These are phyloP conservation scores for Gautieria morchelliformis DNA, from an alignment of 768 basidiomycete species.

Conservation along the genomic window DNA sequence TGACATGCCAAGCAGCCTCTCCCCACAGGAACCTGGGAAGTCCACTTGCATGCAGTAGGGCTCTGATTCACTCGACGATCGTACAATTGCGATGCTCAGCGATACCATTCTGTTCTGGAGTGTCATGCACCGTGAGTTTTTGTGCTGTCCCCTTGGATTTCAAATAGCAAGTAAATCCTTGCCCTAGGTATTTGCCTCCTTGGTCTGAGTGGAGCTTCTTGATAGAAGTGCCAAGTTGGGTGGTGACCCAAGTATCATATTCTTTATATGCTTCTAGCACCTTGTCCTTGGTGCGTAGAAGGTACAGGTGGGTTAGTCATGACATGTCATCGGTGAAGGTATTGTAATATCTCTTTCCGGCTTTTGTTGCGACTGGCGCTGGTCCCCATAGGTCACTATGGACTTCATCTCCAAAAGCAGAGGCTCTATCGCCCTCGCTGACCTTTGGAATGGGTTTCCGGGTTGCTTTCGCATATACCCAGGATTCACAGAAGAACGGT, in stretches of 20 bases:
- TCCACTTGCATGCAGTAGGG: background rate
- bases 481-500: constrained; percentile 31
- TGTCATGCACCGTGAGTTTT: constrained; percentile 30
- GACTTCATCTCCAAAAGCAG: constrained; percentile 11
- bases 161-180: constrained; percentile 24
- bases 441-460: constrained; percentile 21
- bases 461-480: constrained; percentile 33
- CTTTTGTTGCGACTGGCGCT: constrained; percentile 1
- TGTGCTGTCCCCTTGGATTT: constrained; percentile 27
- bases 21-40: constrained; percentile 1
- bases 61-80: too few relatives aligned
- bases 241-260: constrained; percentile 24
- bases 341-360: constrained; percentile 14
- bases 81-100: constrained; percentile 21
- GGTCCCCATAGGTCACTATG: constrained; percentile 3
- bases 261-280: constrained; percentile 22
- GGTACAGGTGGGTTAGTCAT: background rate
- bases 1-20: too few relatives aligned
- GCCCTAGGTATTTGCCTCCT: constrained; percentile 34
- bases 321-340: constrained; percentile 12
- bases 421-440: too few relatives aligned
- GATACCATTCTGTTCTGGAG: constrained; percentile 35
- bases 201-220: constrained; percentile 31
- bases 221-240: constrained; percentile 20
- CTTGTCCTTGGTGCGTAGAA: constrained; percentile 12